Percentiles rank a stretch among this genome's conserved stretches.
Evolutionary conservation across 306 rosid genomes (phyloP).

Genomic region (Pyrus betulifolia): DNA sequence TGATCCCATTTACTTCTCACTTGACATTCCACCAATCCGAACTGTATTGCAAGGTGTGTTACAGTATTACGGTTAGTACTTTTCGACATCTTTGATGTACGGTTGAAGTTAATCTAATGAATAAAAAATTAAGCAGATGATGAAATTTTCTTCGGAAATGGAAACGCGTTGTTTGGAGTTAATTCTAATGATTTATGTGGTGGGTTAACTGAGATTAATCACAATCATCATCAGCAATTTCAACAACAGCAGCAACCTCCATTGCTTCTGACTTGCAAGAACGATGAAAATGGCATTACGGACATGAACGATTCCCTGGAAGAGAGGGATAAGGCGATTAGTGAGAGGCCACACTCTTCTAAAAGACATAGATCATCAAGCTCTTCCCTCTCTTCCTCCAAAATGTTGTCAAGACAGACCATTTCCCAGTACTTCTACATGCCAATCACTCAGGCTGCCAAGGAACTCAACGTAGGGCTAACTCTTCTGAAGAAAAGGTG

Average conservation of each 20-base stretch:
- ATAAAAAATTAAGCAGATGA: constrained; percentile 23
- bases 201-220: constrained; percentile 13
- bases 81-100: not conserved
- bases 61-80: not conserved
- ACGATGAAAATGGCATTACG: constrained; percentile 1
- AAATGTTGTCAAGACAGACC: constrained; percentile 29
- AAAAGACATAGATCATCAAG: constrained; percentile 14
- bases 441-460: constrained; percentile 83
- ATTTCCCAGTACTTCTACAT: constrained; percentile 62
- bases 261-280: not conserved
- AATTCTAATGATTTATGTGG: constrained; percentile 21
- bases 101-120: not conserved
- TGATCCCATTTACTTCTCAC: constrained; percentile 19
- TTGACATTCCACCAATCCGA: constrained; percentile 26
- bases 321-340: not conserved
- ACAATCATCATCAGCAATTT: not conserved
- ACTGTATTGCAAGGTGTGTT: constrained; percentile 25
- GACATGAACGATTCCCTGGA: not conserved
- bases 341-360: not conserved
- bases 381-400: constrained; percentile 4
- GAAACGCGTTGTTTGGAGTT: not conserved
- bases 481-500: constrained; percentile 80
- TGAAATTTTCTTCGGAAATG: constrained; percentile 6
- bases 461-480: constrained; percentile 64
- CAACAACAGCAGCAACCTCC: not conserved